A percentile compares a stretch with the other conserved stretches of the same genome.
Evolutionary conservation across 2,329 filamentous ascomycete species (phyloP).

Genomic region (Fusarium hainanense): DNA sequence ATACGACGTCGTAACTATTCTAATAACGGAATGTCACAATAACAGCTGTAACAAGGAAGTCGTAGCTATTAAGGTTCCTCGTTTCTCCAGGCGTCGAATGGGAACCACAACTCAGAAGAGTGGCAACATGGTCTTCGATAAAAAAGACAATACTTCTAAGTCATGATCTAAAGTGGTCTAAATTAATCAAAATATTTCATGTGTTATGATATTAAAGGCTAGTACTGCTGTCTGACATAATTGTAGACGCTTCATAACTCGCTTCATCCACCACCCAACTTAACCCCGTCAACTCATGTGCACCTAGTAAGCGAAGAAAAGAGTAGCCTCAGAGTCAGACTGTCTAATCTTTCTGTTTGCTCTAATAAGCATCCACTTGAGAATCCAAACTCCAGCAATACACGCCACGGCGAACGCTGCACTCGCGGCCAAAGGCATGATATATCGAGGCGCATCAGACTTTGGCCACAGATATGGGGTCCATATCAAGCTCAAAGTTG

Average conservation of each 20-base stretch:
- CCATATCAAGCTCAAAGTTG: constrained; percentile 37
- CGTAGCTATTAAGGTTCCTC: too few species aligned
- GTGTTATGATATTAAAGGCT: not conserved
- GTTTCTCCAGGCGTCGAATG: too few species aligned
- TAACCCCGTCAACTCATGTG: not conserved
- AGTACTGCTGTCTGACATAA: not conserved
- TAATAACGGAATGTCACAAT: too few species aligned
- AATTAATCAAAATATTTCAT: not conserved
- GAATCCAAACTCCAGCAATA: constrained; percentile 45
- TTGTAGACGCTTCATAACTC: not conserved
- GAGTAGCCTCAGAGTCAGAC: constrained; percentile 36
- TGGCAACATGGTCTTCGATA: too few species aligned
- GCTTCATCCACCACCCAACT: not conserved
- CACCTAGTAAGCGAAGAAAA: constrained; percentile 41
- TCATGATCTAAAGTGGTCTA: accelerated
- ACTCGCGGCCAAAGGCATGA: constrained; percentile 35
- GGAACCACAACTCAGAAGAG: too few species aligned
- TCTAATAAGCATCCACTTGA: constrained; percentile 44
- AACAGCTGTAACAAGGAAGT: too few species aligned
- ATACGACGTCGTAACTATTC: too few species aligned
- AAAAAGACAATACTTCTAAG: not conserved
- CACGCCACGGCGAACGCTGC: constrained; percentile 49
- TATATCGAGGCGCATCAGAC: constrained; percentile 39
- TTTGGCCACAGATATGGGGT: constrained; percentile 41
- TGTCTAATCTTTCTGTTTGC: constrained; percentile 45